Evolutionary conservation across 495 filamentous ascomycete species (phyloP), one percentile per base, ranked within the genome.

Genomic region (Rhypophila decipiens): DNA sequence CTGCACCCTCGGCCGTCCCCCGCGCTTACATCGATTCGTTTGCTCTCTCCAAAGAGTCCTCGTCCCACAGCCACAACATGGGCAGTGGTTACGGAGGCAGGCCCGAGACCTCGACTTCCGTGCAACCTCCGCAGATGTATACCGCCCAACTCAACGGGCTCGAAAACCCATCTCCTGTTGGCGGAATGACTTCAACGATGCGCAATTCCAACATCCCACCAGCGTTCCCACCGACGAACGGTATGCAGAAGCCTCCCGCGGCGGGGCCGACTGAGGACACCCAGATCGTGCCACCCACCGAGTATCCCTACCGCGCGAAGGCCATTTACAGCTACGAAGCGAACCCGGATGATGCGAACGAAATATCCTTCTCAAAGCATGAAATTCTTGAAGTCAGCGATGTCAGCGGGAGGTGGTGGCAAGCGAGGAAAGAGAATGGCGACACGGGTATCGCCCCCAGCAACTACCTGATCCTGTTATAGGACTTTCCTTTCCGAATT

Each of bases 291-390:
- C 80, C 80, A 23, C 86, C 89, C 1, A 91, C 88, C 36, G 94
- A 97, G 58, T 98, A 98, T 68, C 93, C 91, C 8, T 97, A 97
- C 64, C 83, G 85, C 21, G 93, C 93, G 5, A 96, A 96, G 77
- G 93, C 93, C 35, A 98, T 98, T 61, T 98, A 97, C 72, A 90
- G 85, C 52, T 98, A 98, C 69, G 91, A 97, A 60, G 93, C 93
- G 45, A 97, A 97, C 62, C 93, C 93, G 2, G 90, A 97, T 55
- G 66, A 98, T 58, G 89, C 89, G 38, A 97, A 98, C 65, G 93
- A 98, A 67, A 97, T 98, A 51, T 90, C 86, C 53, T 98, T 98
- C 75, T 75, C 81, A 39, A 97, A 97, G 69, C 88, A 97, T 56
- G 93, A 98, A 67, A 88, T 96, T 46, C 74, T 98, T 36, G 91